phyloP scores from a whole-genome alignment of 495 filamentous ascomycete species.

The Penicillium cinerascens region DNA sequence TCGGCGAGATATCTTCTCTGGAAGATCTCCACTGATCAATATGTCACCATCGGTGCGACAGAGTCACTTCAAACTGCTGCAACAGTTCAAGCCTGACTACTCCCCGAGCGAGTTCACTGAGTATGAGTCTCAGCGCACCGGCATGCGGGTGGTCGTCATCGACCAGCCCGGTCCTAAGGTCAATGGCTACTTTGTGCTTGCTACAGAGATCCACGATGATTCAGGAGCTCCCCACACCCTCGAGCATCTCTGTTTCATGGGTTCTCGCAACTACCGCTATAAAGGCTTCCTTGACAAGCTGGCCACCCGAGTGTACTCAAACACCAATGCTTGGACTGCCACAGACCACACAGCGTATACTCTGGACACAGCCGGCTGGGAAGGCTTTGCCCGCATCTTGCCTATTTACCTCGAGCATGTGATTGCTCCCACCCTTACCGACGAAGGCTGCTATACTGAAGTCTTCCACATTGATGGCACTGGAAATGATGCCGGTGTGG shows the following conservation, averaged over 20 bases:
- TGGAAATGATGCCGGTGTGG: constrained; percentile 94
- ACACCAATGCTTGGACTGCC: constrained; percentile 92
- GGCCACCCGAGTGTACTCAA: constrained; percentile 86
- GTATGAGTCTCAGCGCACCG: constrained; percentile 82
- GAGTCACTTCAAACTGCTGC: constrained; percentile 73
- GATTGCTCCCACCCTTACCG: constrained; percentile 84
- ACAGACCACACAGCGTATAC: constrained; percentile 97
- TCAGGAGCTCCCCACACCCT: constrained; percentile 94
- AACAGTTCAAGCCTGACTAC: constrained; percentile 85
- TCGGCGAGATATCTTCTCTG: constrained; percentile 21
- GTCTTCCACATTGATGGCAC: constrained; percentile 92
- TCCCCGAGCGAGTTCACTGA: constrained; percentile 80
- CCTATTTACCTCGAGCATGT: constrained; percentile 96
- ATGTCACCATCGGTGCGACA: constrained; percentile 35
- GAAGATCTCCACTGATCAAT: constrained; percentile 26
- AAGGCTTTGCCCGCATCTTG: constrained; percentile 89
- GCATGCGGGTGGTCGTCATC: constrained; percentile 89
- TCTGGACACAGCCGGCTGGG: constrained; percentile 91
- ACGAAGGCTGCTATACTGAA: constrained; percentile 90
- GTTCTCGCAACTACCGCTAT: constrained; percentile 88
- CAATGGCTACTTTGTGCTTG: constrained; percentile 88
- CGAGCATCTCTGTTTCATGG: constrained; percentile 97
- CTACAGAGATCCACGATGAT: constrained; percentile 96
- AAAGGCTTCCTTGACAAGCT: constrained; percentile 94
- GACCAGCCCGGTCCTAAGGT: constrained; percentile 92